These are phyloP conservation scores for Uncinocarpus reesii DNA, from an alignment of 2,329 filamentous ascomycete species.

Conservation along the genomic window DNA sequence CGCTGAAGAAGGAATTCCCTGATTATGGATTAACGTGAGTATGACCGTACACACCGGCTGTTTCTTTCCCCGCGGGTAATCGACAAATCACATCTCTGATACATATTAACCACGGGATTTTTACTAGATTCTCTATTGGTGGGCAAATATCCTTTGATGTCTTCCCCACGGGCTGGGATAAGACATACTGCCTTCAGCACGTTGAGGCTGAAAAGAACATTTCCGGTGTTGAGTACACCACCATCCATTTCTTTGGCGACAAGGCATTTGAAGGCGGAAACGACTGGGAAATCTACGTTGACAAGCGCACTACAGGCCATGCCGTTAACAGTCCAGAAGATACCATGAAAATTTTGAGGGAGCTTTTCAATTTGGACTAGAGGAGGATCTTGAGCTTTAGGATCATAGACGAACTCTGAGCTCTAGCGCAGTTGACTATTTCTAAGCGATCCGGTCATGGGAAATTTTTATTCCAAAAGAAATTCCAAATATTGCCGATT, in stretches of 20 bases:
- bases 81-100: no score
- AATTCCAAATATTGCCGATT: no score
- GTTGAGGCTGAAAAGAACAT: slow-evolving; percentile 72
- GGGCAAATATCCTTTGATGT: slow-evolving; percentile 98
- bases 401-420: no score
- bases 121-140: slow-evolving; percentile 71
- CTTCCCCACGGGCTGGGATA: slow-evolving; percentile 96
- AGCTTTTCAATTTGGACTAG: slow-evolving; percentile 53
- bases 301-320: slow-evolving; percentile 74
- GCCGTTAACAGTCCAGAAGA: slow-evolving; percentile 71
- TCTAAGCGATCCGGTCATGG: no score
- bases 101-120: background rate
- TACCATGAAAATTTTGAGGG: slow-evolving; percentile 67
- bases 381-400: background rate
- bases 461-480: no score
- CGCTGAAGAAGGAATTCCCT: slow-evolving; percentile 68
- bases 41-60: background rate
- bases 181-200: slow-evolving; percentile 89
- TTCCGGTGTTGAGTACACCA: slow-evolving; percentile 56
- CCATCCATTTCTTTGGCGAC: slow-evolving; percentile 96
- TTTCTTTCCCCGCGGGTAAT: background rate
- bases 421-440: no score
- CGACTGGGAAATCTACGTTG: slow-evolving; percentile 86
- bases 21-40: slow-evolving; percentile 75
- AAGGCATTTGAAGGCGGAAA: slow-evolving; percentile 88